Evolutionary conservation across 148 eudicot species (phyloP), one percentile per base, ranked within the genome.

Genomic region (Camellia japonica): DNA sequence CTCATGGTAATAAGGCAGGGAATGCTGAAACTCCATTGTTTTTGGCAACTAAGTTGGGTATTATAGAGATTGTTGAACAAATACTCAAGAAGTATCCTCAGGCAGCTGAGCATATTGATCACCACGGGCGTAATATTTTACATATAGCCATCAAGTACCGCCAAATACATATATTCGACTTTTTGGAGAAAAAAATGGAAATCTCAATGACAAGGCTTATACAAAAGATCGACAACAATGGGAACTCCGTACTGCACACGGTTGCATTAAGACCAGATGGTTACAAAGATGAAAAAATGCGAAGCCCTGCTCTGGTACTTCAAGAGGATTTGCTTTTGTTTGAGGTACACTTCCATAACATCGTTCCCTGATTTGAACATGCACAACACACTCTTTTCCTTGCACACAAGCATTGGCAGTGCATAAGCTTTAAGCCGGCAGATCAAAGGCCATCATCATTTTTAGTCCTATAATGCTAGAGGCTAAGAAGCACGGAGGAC

Each of bases 91-190:
- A 1, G 10, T 70, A 44, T n/a, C 73, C 73, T 70, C 73, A 70
- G 9, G 73, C 73, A 1, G 30, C 47, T n/a, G 73, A 70, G 56
- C 73, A 70, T 38, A 70, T 44, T 16, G 73, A 70, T n/a, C 55
- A 70, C 18, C 30, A 70, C 16, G 73, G 73, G 73, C 54, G 73
- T 1, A 70, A 70, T n/a, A 38, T 70, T 1, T n/a, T 70, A n/a
- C 73, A 70, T n/a, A 55, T 70, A n/a, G 73, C 73, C 13, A 70
- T 70, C 23, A 47, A 70, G 73, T 70, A 70, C 23, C 73, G 55
- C 11, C 73, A 70, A 4, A 44, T 70, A 5, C 73, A 70, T 44
- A 70, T 70, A 13, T 70, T 70, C 5, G 73, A 70, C n/a, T 46
- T 70, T n/a, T 20, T 44, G 30, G 23, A 67, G 71, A 67, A 67